Evolutionary conservation across 2,329 filamentous ascomycete species (phyloP).

Genomic region (Fusarium sp.): DNA sequence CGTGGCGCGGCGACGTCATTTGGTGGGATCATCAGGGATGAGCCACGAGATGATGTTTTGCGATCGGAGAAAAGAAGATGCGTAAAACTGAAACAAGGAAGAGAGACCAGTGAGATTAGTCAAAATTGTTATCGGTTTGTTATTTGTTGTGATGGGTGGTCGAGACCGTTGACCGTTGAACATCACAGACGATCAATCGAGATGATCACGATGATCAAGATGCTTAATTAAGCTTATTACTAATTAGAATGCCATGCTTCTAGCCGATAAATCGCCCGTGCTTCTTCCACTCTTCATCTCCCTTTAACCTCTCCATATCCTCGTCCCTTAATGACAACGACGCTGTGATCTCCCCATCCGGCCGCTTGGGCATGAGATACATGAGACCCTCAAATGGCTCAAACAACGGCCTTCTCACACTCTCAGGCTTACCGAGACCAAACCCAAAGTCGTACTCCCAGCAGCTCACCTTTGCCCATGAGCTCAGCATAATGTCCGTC

Average conservation of each 20-base stretch:
- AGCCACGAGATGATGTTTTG: slow-evolving; percentile 25
- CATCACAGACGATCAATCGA: slow-evolving; percentile 1
- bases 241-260: too few species aligned
- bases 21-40: slow-evolving; percentile 24
- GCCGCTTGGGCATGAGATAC: slow-evolving; percentile 64
- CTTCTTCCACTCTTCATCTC: slow-evolving; percentile 58
- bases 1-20: slow-evolving; percentile 45
- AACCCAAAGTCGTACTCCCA: slow-evolving; percentile 64
- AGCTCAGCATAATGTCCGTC: slow-evolving; percentile 66
- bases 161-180: neutral
- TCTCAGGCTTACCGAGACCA: slow-evolving; percentile 61
- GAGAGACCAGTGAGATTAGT: neutral
- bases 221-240: neutral
- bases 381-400: slow-evolving; percentile 61
- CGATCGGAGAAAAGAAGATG: slow-evolving; percentile 2
- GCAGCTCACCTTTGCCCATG: slow-evolving; percentile 65
- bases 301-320: slow-evolving; percentile 62
- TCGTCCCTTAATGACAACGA: slow-evolving; percentile 63
- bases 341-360: slow-evolving; percentile 61
- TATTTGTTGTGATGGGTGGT: neutral
- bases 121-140: too few species aligned
- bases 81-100: neutral
- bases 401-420: slow-evolving; percentile 65
- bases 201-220: slow-evolving; percentile 8
- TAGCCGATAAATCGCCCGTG: slow-evolving; percentile 42